A percentile compares a stretch with the other conserved stretches of the same genome.
Conservation (phyloP, 805 yeast species). For the Ogataea nonfermentans region DNA sequence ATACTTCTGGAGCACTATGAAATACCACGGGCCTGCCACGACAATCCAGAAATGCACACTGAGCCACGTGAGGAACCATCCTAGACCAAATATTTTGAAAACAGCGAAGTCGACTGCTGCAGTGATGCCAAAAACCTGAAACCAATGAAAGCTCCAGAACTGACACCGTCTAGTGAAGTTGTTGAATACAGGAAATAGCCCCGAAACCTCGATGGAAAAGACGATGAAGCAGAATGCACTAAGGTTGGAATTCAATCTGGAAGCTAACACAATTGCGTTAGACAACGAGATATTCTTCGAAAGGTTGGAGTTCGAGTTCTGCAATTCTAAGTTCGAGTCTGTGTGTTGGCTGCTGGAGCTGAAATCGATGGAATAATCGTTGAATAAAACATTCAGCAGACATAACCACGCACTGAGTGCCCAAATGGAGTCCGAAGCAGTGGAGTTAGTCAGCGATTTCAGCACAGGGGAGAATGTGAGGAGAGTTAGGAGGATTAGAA, state of each 20-base stretch:
- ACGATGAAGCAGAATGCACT: slow-evolving; percentile 83
- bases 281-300: slow-evolving; percentile 82
- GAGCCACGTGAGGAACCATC: slow-evolving; percentile 49
- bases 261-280: slow-evolving; percentile 85
- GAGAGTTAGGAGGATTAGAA: slow-evolving; percentile 66
- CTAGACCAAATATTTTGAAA: slow-evolving; percentile 39
- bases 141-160: slow-evolving; percentile 32
- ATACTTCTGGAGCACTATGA: slow-evolving; percentile 68
- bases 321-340: slow-evolving; percentile 20
- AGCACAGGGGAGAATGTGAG: slow-evolving; percentile 85
- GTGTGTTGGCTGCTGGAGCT: slow-evolving; percentile 15
- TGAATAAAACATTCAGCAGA: slow-evolving; percentile 60
- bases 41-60: slow-evolving; percentile 45
- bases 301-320: slow-evolving; percentile 46
- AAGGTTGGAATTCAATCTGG: slow-evolving; percentile 71
- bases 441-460: slow-evolving; percentile 81
- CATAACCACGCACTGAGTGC: slow-evolving; percentile 81
- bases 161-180: slow-evolving; percentile 50
- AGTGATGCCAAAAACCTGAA: slow-evolving; percentile 31
- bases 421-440: slow-evolving; percentile 95
- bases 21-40: slow-evolving; percentile 66
- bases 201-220: slow-evolving; percentile 66
- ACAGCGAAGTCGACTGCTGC: slow-evolving; percentile 35
- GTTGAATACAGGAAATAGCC: slow-evolving; percentile 70
- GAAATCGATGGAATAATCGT: slow-evolving; percentile 64